Percentiles rank a stretch among this genome's conserved stretches.
Conservation (phyloP, 495 filamentous ascomycete species). For the Aspergillus affinis region DNA sequence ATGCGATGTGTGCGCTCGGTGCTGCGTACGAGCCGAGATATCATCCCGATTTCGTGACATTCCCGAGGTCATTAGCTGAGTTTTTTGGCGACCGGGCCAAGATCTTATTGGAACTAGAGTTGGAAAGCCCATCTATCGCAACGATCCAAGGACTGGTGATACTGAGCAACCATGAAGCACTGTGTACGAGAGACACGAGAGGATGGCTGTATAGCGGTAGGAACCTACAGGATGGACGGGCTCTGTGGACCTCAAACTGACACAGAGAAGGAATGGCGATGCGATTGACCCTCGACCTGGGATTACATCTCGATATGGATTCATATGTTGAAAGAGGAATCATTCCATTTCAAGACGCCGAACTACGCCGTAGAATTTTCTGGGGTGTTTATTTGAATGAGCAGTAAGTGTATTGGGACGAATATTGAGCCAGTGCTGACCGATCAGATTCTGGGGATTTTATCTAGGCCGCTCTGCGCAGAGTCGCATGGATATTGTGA, state of each 20-base stretch:
- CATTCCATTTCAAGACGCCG: conserved; percentile 25
- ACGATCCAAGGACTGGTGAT: conserved; percentile 38
- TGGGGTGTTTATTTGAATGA: conserved; percentile 38
- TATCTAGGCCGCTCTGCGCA: conserved; percentile 30
- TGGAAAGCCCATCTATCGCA: conserved; percentile 33
- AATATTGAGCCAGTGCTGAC: not conserved
- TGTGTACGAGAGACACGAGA: conserved; percentile 27
- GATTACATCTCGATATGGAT: conserved; percentile 35
- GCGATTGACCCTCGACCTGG: conserved; percentile 36
- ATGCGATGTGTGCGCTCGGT: conserved; percentile 38
- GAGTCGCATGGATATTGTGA: conserved; percentile 26
- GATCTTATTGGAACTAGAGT: conserved; percentile 31
- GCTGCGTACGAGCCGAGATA: conserved; percentile 28
- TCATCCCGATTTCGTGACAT: conserved; percentile 28
- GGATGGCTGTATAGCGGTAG: conserved; percentile 43
- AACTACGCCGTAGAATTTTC: conserved; percentile 29
- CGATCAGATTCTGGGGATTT: conserved; percentile 30
- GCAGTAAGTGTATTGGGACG: conserved; percentile 21
- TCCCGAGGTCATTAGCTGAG: conserved; percentile 29
- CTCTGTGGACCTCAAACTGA: not conserved
- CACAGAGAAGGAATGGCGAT: conserved; percentile 36
- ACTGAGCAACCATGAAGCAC: conserved; percentile 32
- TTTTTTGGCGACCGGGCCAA: conserved; percentile 34
- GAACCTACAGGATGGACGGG: not conserved
- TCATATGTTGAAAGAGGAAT: conserved; percentile 25